Evolutionary conservation across 108 stramenopile genomes (phyloP), one percentile per base, ranked within the genome.

Genomic region (Conticribra weissflogii): DNA sequence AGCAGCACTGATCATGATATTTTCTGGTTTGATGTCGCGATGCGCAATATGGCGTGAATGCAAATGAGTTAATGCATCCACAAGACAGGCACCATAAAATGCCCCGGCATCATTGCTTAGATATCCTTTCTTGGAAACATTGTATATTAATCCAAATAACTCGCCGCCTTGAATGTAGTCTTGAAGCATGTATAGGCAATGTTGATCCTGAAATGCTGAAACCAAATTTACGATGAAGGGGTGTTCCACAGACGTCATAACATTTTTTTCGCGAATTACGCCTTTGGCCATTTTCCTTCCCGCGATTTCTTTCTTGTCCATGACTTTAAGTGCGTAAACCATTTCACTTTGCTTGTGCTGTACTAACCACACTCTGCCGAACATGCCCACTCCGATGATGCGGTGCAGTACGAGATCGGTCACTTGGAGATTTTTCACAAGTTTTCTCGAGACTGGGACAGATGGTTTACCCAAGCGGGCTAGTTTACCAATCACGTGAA

Each of bases 361-460:
- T 0, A 85, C 88, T 24, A 97, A 68, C 88, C 91, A 93, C 21
- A 98, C 98, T 63, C 88, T 81, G 0, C 97, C 97, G 59, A 98
- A 94, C 30, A 91, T 91, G 1, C 97, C 97, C 9, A 93, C 88
- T 17, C 97, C 97, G 9, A 97, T 76, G 1, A 88, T 92, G 24
- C 73, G 46, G 17, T 82, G 53, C 16, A 72, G 60, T 29, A 82
- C 68, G 17, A 87, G 54, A 51, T 87, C 83, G 41, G 69, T 59
- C 0, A 82, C 50, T 62, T 79, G 58, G 47, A 80, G 65, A 45
- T 72, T 69, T 53, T 66, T 81, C 32, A 61, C 49, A 8, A 76
- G 47, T 59, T 76, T 76, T 47, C 75, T 68, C 28, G 75, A 62
- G 12, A 68, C 67, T 8, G 75, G 75, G 27, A 53, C 30, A 2